phyloP scores from a whole-genome alignment of 192 early-diverging fungal genomes.

The Borealophlyctis nickersoniae region DNA sequence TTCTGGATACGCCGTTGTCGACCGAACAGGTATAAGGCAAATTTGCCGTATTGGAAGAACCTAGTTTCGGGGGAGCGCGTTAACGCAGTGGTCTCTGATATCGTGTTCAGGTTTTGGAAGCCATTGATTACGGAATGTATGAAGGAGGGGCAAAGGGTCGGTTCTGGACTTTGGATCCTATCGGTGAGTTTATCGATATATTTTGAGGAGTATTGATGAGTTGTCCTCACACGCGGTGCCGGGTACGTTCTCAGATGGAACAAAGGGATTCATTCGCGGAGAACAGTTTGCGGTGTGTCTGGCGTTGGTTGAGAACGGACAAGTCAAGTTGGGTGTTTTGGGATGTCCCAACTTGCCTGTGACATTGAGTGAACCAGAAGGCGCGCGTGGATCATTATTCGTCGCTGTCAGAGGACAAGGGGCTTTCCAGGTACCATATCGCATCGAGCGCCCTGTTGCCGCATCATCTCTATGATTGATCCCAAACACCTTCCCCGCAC shows the following conservation, averaged over 20 bases:
- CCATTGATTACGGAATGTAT: conserved; percentile 91
- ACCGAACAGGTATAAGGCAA: conserved; percentile 57
- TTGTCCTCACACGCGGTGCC: too few relatives aligned
- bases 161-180: conserved; percentile 65
- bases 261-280: conserved; percentile 95
- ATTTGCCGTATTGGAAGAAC: neutral
- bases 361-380: conserved; percentile 56
- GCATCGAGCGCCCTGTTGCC: neutral
- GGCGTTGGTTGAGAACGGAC: conserved; percentile 83
- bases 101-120: conserved; percentile 59
- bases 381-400: conserved; percentile 76
- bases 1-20: conserved; percentile 52
- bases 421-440: conserved; percentile 72
- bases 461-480: neutral
- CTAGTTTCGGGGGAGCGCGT: neutral
- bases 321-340: conserved; percentile 85
- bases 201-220: too few relatives aligned
- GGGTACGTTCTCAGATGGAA: conserved; percentile 73
- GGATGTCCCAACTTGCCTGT: conserved; percentile 70
- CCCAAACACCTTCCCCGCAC: neutral
- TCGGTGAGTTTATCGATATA: conserved; percentile 29
- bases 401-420: conserved; percentile 84
- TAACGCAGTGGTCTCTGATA: neutral
- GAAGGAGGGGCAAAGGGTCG: conserved; percentile 73
- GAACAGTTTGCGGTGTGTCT: conserved; percentile 97